These are phyloP conservation scores for Saitozyma podzolica DNA, from an alignment of 768 basidiomycete genomes.

Conservation along the genomic window DNA sequence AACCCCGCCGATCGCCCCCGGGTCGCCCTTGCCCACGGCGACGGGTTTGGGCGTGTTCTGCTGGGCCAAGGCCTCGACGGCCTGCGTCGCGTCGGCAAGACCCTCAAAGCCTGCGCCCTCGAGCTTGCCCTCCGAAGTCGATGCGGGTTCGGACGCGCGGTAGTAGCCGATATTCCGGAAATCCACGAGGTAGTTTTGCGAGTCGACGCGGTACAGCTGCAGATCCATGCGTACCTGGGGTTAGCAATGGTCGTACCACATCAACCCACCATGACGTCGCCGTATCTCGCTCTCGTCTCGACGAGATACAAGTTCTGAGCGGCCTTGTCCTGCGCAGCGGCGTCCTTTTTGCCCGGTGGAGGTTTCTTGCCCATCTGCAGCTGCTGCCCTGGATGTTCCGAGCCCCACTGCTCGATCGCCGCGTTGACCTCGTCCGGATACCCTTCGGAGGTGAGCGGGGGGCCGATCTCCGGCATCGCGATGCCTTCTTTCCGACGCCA, in stretches of 20 bases:
- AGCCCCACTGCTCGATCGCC: constrained; percentile 64
- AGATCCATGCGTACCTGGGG: constrained; percentile 90
- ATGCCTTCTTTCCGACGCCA: constrained; percentile 86
- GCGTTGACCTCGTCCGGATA: constrained; percentile 65
- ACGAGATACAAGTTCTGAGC: constrained; percentile 75
- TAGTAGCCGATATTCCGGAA: constrained; percentile 98
- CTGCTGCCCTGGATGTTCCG: constrained; percentile 17
- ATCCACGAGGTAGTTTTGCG: constrained; percentile 93
- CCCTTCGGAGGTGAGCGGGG: constrained; percentile 41
- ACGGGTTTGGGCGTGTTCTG: background rate
- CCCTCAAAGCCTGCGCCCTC: background rate
- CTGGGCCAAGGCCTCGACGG: too few relatives aligned
- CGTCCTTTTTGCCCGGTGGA: constrained; percentile 51
- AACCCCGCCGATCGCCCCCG: constrained; percentile 51
- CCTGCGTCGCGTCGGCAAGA: too few relatives aligned
- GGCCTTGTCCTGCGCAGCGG: constrained; percentile 52
- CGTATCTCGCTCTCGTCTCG: constrained; percentile 84
- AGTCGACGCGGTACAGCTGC: constrained; percentile 94
- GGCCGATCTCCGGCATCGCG: constrained; percentile 47
- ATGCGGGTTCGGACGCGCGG: constrained; percentile 28
- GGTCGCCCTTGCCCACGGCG: constrained; percentile 1
- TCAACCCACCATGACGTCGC: constrained; percentile 80
- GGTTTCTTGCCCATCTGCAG: constrained; percentile 60
- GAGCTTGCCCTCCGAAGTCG: background rate
- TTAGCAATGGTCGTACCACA: background rate